Evolutionary conservation across 257 asterid species (phyloP).

Genomic region (Ilex aquifolium): DNA sequence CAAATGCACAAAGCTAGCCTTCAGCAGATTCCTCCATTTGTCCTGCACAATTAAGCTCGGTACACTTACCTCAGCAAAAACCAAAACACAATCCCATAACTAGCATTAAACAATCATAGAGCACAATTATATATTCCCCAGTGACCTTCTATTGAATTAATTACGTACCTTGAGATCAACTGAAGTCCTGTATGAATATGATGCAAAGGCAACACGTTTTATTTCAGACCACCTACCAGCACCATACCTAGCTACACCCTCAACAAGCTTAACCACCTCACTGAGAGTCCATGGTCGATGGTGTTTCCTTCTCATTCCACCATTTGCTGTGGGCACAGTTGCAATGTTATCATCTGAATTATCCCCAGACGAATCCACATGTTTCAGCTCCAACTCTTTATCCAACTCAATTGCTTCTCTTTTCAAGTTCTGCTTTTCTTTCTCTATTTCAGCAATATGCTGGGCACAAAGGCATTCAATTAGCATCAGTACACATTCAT

Average conservation of each 20-base stretch:
- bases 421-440: conserved; percentile 30
- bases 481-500: not conserved
- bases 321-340: conserved; percentile 38
- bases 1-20: conserved; percentile 76
- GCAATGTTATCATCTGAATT: conserved; percentile 51
- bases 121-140: not conserved
- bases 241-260: conserved; percentile 89
- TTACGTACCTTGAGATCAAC: conserved; percentile 85
- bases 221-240: conserved; percentile 99
- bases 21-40: conserved; percentile 95
- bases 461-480: conserved; percentile 20
- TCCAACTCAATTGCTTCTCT: conserved; percentile 34
- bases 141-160: conserved; percentile 5
- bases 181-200: conserved; percentile 87
- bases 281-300: conserved; percentile 90
- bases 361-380: conserved; percentile 31
- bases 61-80: not conserved
- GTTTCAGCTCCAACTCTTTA: conserved; percentile 35
- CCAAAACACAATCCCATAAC: not conserved
- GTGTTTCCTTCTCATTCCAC: conserved; percentile 88
- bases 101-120: not conserved
- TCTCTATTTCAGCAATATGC: conserved; percentile 40
- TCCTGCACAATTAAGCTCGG: conserved; percentile 46
- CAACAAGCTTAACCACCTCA: conserved; percentile 91
- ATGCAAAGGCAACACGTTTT: conserved; percentile 75